Evolutionary conservation across 2,329 filamentous ascomycete genomes (phyloP), one percentile per base, ranked within the genome.

Genomic region (Coniochaeta hoffmannii): DNA sequence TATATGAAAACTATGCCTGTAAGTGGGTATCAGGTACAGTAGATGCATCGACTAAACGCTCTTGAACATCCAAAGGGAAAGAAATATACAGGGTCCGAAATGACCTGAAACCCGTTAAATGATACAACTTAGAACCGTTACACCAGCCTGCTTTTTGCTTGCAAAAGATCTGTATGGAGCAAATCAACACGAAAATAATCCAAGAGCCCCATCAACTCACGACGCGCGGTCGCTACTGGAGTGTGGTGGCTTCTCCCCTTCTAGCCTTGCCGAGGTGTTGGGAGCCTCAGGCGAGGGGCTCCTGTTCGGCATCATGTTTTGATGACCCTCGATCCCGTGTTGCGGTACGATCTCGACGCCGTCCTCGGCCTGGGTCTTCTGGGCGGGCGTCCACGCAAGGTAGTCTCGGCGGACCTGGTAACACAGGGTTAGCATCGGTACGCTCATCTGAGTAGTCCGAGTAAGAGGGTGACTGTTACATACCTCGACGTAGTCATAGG

Each of bases 401-500:
- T 92, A 94, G 73, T 94, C 89, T 65, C 89, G 85, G 67, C 89
- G 87, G 57, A 93, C 65, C 62, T 64, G 51, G 15, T 10, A 11
- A n/a, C 28, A n/a, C n/a, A n/a, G n/a, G 44, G 55, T 61, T 57
- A 61, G 58, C 11, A 31, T 22, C n/a, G n/a, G n/a, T n/a, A n/a
- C n/a, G n/a, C n/a, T 31, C 28, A 34, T 51, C 15, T 8, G 32
- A 19, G 49, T 22, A 32, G 49, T 7, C 6, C 7, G 15, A 32
- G 12, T 8, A 22, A 46, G 2, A 28, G 3, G 15, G 30, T 19
- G n/a, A 12, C 2, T 3, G 15, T 41, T 19, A 58, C 62, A 51
- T 63, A 66, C 88, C 79, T 94, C 89, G 61, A 94, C 89, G 70
- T 93, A 94, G 70, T 94, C 89, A 76, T 93, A 93, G 12, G 89